These are phyloP conservation scores for Penicillium soppii DNA, from an alignment of 495 filamentous ascomycete genomes.

Conservation along the genomic window DNA sequence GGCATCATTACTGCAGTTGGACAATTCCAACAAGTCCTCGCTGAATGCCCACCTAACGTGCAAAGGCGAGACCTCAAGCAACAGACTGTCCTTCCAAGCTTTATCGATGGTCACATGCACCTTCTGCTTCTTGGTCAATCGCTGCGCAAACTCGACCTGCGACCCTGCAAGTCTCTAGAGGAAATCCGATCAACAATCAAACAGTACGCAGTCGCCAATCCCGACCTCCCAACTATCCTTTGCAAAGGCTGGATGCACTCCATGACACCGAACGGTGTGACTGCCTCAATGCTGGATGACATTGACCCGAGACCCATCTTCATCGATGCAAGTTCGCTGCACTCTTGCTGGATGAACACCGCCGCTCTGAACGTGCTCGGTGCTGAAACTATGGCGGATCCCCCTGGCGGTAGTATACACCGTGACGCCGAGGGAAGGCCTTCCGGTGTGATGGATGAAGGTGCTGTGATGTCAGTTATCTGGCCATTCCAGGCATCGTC, in stretches of 20 bases:
- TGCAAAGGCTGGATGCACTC: conserved; percentile 56
- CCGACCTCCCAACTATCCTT: conserved; percentile 43
- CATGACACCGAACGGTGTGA: conserved; percentile 46
- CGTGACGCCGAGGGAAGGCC: conserved; percentile 44
- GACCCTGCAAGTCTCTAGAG: conserved; percentile 42
- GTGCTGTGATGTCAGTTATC: conserved; percentile 49
- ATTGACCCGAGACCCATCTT: conserved; percentile 46
- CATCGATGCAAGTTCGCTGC: conserved; percentile 56
- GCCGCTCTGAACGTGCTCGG: conserved; percentile 49
- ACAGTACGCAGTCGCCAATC: conserved; percentile 44
- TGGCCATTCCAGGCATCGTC: conserved; percentile 51
- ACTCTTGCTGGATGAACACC: conserved; percentile 56
- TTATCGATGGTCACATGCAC: conserved; percentile 59
- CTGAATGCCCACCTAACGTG: not conserved
- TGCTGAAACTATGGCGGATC: conserved; percentile 42
- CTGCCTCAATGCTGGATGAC: conserved; percentile 47
- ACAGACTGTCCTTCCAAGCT: conserved; percentile 50
- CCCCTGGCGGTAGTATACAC: conserved; percentile 50
- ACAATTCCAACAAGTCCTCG: conserved; percentile 27
- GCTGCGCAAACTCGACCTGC: conserved; percentile 51
- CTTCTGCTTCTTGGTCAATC: conserved; percentile 54
- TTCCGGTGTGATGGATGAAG: conserved; percentile 51
- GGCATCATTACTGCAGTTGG: conserved; percentile 14
- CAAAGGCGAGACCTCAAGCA: conserved; percentile 31
- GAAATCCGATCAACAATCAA: conserved; percentile 48